Evolutionary conservation across 2,329 filamentous ascomycete genomes (phyloP).

Genomic region (Phialocephala subalpina): DNA sequence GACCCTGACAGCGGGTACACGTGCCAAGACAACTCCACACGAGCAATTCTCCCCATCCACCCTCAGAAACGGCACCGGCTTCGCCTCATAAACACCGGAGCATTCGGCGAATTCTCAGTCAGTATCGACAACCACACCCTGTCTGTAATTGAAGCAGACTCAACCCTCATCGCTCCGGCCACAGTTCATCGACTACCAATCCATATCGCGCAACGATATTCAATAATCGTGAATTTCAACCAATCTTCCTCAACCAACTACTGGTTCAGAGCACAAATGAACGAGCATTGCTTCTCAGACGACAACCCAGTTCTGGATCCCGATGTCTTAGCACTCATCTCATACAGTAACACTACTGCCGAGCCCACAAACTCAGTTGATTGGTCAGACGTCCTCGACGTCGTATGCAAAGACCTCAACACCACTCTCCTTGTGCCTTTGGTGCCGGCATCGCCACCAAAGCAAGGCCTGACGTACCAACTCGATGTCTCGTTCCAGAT

Average conservation of each 20-base stretch:
- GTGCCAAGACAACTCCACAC: constrained; percentile 16
- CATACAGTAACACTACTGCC: constrained; percentile 29
- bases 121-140: constrained; percentile 41
- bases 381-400: constrained; percentile 48
- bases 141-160: constrained; percentile 50
- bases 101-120: constrained; percentile 28
- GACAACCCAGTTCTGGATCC: constrained; percentile 53
- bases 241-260: constrained; percentile 64
- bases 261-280: constrained; percentile 58
- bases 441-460: constrained; percentile 50
- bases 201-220: constrained; percentile 64
- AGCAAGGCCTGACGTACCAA: constrained; percentile 55
- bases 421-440: constrained; percentile 51
- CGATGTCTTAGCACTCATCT: constrained; percentile 44
- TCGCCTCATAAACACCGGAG: constrained; percentile 31
- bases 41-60: constrained; percentile 13
- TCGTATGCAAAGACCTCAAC: constrained; percentile 38
- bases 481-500: constrained; percentile 65
- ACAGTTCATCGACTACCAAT: constrained; percentile 39
- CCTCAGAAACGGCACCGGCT: constrained; percentile 29
- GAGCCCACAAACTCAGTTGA: constrained; percentile 45
- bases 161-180: constrained; percentile 30
- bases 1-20: constrained; percentile 6
- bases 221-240: constrained; percentile 63
- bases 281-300: constrained; percentile 51